Conservation (phyloP, 805 yeast genomes). For the Candida succiphila region DNA sequence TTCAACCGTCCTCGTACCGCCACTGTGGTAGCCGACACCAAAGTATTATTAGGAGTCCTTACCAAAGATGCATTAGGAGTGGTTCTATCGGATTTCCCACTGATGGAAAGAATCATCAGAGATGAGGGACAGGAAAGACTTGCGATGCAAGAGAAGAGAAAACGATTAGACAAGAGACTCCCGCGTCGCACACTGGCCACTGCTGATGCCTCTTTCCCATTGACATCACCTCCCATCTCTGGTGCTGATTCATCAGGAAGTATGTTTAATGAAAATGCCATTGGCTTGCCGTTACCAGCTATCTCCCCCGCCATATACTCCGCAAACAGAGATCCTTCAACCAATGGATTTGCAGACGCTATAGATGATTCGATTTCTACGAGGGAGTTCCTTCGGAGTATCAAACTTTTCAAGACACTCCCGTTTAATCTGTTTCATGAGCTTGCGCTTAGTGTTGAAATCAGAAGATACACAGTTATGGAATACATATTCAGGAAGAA, state of each 20-base stretch:
- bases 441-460: conserved; percentile 55
- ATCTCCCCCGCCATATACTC: background rate
- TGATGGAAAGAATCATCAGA: conserved; percentile 55
- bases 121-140: conserved; percentile 75
- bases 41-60: conserved; percentile 57
- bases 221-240: background rate
- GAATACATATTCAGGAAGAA: conserved; percentile 53
- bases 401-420: conserved; percentile 49
- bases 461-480: conserved; percentile 41
- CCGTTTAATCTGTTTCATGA: conserved; percentile 54
- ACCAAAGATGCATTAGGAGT: conserved; percentile 52
- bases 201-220: conserved; percentile 14
- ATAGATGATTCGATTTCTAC: conserved; percentile 45
- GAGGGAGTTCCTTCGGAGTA: conserved; percentile 44
- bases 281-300: background rate
- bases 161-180: conserved; percentile 18
- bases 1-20: conserved; percentile 74
- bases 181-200: conserved; percentile 11
- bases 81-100: conserved; percentile 54
- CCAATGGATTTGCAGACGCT: conserved; percentile 13
- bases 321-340: background rate
- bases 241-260: too few relatives aligned
- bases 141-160: conserved; percentile 59
- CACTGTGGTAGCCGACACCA: conserved; percentile 61
- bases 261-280: background rate